Base-by-base conservation (phyloP, 108 stramenopile species). In the Conticribra weissflogii region DNA sequence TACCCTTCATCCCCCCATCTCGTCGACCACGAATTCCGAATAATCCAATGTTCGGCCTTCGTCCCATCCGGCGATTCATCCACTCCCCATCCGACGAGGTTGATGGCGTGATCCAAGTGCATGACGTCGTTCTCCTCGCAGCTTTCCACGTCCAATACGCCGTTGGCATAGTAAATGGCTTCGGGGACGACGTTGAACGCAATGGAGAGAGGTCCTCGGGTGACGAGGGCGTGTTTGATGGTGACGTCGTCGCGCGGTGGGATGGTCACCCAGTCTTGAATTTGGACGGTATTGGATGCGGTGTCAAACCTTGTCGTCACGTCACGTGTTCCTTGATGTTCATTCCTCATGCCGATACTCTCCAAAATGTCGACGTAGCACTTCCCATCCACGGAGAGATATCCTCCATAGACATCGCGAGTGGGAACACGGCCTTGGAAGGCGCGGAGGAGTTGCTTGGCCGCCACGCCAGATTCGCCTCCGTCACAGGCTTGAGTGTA, bases 11-110 rank as follows among this genome's bases (percentile, higher is more conserved):
- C 81, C 14, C 85, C 85, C 85, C 85, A 85, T 0, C 33, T 2
- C 7, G 78, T 48, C 12, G 68, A 55, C 85, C 85, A 85, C n/a
- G 71, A 73, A 70, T 85, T 85, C 44, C 79, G 74, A 33, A 85
- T 25, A 36, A 85, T 65, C 81, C 81, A 82, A 63, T 82, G 75
- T 25, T 69, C 50, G 24, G 73, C 65, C 36, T 59, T 30, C 18
- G 66, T 68, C 18, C 73, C 73, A 59, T 74, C 46, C 23, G 41
- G 45, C 33, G 52, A 48, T 1, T 54, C 53, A 47, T 74, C 73
- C 18, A 66, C 46, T 5, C 73, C 73, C 68, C 62, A 78, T 19
- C 77, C 77, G 14, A 78, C 63, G n/a, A 78, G 29, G 29, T 63
- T 65, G 41, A 78, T 59, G 55, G 68, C 60, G 49, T 78, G 77